phyloP scores from a whole-genome alignment of 1,284 basidiomycete genomes.

The Pisolithus thermaeus region DNA sequence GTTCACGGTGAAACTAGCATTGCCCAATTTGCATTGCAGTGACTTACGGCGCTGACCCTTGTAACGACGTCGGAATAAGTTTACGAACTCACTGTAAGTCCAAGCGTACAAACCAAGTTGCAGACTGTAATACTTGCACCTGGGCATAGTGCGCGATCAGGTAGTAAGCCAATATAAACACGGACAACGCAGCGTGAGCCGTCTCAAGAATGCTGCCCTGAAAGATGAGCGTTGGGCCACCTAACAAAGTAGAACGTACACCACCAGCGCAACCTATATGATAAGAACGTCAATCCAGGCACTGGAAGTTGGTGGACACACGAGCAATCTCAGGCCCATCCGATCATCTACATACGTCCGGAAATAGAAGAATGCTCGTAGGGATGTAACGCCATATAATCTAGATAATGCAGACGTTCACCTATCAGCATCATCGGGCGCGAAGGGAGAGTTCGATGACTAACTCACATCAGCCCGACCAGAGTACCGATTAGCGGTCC shows the following conservation, averaged over 20 bases:
- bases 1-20: no score
- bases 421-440: no score
- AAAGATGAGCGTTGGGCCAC: no score
- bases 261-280: slow-evolving; percentile 19
- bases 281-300: no score
- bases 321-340: slow-evolving; percentile 17
- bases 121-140: slow-evolving; percentile 3
- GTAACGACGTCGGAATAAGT: no score
- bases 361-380: slow-evolving; percentile 26
- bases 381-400: slow-evolving; percentile 24
- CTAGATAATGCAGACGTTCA: slow-evolving; percentile 6
- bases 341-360: slow-evolving; percentile 19
- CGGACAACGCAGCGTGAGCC: no score
- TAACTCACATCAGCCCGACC: slow-evolving; percentile 19
- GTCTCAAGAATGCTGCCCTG: no score
- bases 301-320: slow-evolving; percentile 6
- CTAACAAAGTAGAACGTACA: no score
- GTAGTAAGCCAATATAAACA: no score
- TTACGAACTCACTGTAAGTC: no score
- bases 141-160: slow-evolving; percentile 17
- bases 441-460: background rate
- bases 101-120: slow-evolving; percentile 22
- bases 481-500: slow-evolving; percentile 27
- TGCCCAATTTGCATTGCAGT: background rate
- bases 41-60: background rate